Evolutionary conservation across 306 rosid genomes (phyloP), one percentile per base, ranked within the genome.

Genomic region (Fragaria iinumae): DNA sequence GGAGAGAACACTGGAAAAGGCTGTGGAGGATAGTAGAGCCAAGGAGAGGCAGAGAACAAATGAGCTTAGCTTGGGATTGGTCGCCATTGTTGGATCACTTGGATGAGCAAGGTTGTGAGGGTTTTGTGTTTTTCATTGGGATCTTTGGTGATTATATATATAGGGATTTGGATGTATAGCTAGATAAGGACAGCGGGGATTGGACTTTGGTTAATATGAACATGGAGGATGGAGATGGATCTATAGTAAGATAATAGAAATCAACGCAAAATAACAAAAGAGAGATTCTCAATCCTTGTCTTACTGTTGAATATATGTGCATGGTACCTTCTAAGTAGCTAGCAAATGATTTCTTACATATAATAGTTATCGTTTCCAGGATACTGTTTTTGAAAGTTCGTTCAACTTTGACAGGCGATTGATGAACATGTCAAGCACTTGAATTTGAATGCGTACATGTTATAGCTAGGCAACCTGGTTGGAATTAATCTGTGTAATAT

Each of bases 41-140:
- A 89, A 72, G 74, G 79, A 78, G 65, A 76, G 4, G 25, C 66
- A 74, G 8, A 74, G 12, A 17, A 75, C 3, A 5, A 80, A 34
- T 0, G 59, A 59, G 14, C n/a, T 62, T 44, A 69, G 66, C 11
- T 48, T 68, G 25, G 32, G 66, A 7, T 48, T 68, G 25, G 32
- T 56, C 16, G 85, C 76, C 90, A 82, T 87, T 63, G 44, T 5
- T 63, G 72, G 36, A 32, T 32, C 36, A 32, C 36, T 32, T 32
- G 36, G 81, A 43, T 59, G 44, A 10, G 23, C 39, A 48, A 11
- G 64, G 44, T 59, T 69, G 25, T 55, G 73, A 57, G 43, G 64
- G 29, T 36, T 25, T 63, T 67, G 67, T 55, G 8, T 23, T 73
- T n/a, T 66, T 63, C 5, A 16, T 21, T 32, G 5, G 44, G 44